Evolutionary conservation across 805 yeast species (phyloP), one percentile per base, ranked within the genome.

Genomic region (Wickerhamiella azymoides): DNA sequence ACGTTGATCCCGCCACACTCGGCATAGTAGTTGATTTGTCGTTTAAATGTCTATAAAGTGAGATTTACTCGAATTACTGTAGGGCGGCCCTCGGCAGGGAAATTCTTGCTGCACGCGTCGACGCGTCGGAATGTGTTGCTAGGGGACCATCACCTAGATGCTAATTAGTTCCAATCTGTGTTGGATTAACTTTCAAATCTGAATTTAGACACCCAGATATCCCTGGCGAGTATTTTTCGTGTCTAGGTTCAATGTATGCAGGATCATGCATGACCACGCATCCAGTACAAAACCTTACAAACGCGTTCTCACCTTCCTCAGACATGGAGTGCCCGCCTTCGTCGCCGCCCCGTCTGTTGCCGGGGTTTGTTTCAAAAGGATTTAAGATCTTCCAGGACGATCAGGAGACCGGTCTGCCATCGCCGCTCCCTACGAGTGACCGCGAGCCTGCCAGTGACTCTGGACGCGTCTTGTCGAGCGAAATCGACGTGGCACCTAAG

Each of bases 381-480:
- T 41, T 46, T 25, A 19, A 44, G 10, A 46, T 49, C n/a, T 49
- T 47, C 25, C 45, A 47, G 8, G 54, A 52, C 38, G 36, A n/a
- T 19, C n/a, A 38, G 16, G 43, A 25, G 40, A 26, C 36, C 8
- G 33, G 33, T 13, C 47, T 51, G 5, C 54, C 54, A 8, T 50
- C 54, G 14, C 57, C 57, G 17, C 16, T 54, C 33, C 55, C 55
- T 3, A 54, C 57, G 6, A 49, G 53, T 2, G 54, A 54, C 21
- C 50, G 42, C 33, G 42, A 40, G 17, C 24, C 28, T 36, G 27
- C 9, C 40, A 40, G 45, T 38, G 38, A 42, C 39, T 41, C 43
- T 33, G 30, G 27, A 8, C 30, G 32, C 43, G 36, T 18, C 33
- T 30, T 30, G 16, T 8, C 30, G 10, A n/a, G 36, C 36, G 40